A percentile compares a stretch with the other conserved stretches of the same genome.
These are phyloP conservation scores for Crithidia fasciculata DNA, from an alignment of 208 protist genomes.

Conservation along the genomic window DNA sequence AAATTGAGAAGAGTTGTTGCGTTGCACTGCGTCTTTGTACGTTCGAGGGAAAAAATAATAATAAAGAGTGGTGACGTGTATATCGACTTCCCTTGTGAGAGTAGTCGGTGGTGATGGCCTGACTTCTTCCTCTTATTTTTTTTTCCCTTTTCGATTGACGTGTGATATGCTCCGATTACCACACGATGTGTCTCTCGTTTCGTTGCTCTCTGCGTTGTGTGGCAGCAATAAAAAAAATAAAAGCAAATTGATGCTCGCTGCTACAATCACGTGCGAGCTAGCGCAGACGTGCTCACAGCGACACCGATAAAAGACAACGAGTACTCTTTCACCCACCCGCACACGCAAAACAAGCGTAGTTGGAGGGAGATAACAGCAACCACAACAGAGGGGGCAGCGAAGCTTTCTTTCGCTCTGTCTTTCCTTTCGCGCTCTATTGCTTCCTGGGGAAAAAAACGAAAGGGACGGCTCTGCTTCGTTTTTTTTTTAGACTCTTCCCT, in stretches of 20 bases:
- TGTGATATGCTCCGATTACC: too few relatives aligned
- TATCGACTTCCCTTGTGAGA: neutral
- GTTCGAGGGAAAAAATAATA: neutral
- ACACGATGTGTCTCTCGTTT: neutral
- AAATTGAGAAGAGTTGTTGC: too few relatives aligned
- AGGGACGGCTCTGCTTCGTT: neutral
- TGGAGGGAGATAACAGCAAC: too few relatives aligned
- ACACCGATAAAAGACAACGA: neutral
- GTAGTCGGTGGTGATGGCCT: neutral
- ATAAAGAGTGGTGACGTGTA: neutral
- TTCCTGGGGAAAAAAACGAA: neutral
- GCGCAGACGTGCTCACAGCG: slow-evolving; percentile 2
- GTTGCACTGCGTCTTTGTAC: neutral
- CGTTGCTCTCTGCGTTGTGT: too few relatives aligned
- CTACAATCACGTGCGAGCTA: slow-evolving; percentile 6
- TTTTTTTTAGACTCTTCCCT: too few relatives aligned
- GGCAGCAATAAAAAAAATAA: slow-evolving; percentile 3
- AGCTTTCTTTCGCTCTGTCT: neutral
- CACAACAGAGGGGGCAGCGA: neutral
- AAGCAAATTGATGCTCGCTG: slow-evolving; percentile 7
- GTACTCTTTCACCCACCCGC: too few relatives aligned
- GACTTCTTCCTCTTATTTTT: neutral
- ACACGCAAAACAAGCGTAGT: too few relatives aligned
- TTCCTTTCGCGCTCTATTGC: too few relatives aligned
- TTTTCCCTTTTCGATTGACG: neutral